Conservation (phyloP, 768 basidiomycete genomes). For the Tricholoma flavovirens region DNA sequence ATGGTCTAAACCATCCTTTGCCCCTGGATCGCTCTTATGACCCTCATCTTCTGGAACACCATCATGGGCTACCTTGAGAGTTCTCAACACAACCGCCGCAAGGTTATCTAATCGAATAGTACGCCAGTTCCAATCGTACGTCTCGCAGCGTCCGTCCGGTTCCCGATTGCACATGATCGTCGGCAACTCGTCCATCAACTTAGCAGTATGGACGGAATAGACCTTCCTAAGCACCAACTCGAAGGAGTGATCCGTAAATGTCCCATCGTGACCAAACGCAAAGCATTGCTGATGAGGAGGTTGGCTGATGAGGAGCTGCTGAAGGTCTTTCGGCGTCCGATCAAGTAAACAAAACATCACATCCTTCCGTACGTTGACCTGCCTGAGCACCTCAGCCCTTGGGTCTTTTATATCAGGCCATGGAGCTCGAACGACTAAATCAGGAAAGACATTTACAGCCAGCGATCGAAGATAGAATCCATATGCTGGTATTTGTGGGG, state of each 20-base stretch:
- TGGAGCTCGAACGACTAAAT: neutral
- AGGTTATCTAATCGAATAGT: neutral
- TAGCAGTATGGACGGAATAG: neutral
- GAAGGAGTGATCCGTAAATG: neutral
- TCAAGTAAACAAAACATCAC: neutral
- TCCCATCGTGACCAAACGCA: neutral
- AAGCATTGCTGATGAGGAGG: conserved; percentile 1
- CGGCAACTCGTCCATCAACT: neutral
- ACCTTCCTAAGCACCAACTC: neutral
- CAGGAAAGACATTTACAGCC: too few relatives aligned
- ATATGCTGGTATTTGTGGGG: too few relatives aligned
- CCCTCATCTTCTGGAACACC: too few relatives aligned
- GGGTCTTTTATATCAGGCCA: neutral
- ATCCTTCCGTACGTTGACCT: neutral
- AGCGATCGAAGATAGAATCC: too few relatives aligned
- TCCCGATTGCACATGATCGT: neutral
- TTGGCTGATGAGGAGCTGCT: neutral
- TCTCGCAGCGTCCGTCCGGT: neutral
- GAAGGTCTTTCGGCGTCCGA: neutral
- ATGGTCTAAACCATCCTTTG: too few relatives aligned
- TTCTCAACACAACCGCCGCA: neutral
- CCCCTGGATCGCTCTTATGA: too few relatives aligned
- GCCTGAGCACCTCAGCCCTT: neutral
- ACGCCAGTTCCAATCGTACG: neutral
- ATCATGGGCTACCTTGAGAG: neutral